Conservation (phyloP, 345 rosid species). For the Populus pruinosa region DNA sequence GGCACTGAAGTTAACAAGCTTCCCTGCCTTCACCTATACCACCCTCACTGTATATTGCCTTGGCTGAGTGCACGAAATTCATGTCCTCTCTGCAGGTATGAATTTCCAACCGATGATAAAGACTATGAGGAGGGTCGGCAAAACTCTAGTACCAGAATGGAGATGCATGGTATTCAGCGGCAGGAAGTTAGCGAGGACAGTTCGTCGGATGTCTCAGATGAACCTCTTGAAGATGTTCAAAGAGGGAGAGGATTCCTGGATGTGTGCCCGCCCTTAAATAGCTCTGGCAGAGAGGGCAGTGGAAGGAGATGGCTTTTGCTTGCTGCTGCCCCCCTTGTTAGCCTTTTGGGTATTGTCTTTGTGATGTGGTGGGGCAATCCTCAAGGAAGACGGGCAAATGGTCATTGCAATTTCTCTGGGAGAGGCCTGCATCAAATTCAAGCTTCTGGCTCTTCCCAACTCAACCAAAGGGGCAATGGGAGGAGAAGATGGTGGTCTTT, state of each 20-base stretch:
- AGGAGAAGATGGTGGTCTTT: slow-evolving; percentile 81
- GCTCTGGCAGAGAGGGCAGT: slow-evolving; percentile 26
- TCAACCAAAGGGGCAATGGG: slow-evolving; percentile 49
- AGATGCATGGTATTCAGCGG: slow-evolving; percentile 33
- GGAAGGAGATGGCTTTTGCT: slow-evolving; percentile 72
- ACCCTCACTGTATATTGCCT: slow-evolving; percentile 70
- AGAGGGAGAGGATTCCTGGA: slow-evolving; percentile 21
- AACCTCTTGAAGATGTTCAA: slow-evolving; percentile 23
- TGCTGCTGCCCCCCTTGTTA: slow-evolving; percentile 81
- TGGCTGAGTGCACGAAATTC: slow-evolving; percentile 86
- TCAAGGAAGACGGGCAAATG: slow-evolving; percentile 35
- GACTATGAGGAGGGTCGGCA: slow-evolving; percentile 75
- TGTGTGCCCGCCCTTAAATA: slow-evolving; percentile 11
- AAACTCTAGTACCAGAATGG: slow-evolving; percentile 21
- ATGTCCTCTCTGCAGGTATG: slow-evolving; percentile 88
- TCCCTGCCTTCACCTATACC: slow-evolving; percentile 85
- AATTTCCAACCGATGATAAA: slow-evolving; percentile 83
- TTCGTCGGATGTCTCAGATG: slow-evolving; percentile 36
- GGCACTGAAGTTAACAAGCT: slow-evolving; percentile 68
- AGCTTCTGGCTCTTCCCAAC: slow-evolving; percentile 11
- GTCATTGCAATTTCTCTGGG: slow-evolving; percentile 18
- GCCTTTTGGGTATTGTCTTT: slow-evolving; percentile 71
- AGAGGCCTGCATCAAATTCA: slow-evolving; percentile 23
- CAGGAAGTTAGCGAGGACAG: slow-evolving; percentile 42
- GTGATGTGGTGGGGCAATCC: slow-evolving; percentile 65